These are phyloP conservation scores for Cephaloascus fragrans DNA, from an alignment of 805 yeast genomes.

Conservation along the genomic window DNA sequence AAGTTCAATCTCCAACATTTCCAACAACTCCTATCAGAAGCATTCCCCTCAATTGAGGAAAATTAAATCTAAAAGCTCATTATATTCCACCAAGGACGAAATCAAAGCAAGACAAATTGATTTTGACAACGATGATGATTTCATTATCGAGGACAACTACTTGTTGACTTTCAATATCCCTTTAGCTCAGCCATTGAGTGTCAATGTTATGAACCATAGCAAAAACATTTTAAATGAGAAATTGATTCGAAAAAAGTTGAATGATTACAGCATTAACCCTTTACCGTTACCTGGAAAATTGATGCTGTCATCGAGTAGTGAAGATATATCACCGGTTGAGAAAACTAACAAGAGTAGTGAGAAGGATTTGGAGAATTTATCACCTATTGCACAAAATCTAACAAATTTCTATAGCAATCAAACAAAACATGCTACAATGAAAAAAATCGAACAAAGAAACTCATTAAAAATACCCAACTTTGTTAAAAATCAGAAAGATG, in stretches of 20 bases:
- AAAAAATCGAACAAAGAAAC: slow-evolving; percentile 18
- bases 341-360: neutral
- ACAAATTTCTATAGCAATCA: neutral
- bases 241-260: too few relatives aligned
- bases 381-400: neutral
- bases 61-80: neutral
- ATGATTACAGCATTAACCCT: too few relatives aligned
- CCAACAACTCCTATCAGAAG: neutral
- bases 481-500: slow-evolving; percentile 25
- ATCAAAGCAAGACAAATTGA: slow-evolving; percentile 25
- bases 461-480: slow-evolving; percentile 23
- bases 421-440: slow-evolving; percentile 16
- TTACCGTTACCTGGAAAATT: slow-evolving; percentile 21
- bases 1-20: neutral
- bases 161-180: slow-evolving; percentile 35
- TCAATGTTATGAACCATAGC: too few relatives aligned
- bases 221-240: slow-evolving; percentile 12
- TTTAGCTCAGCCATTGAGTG: slow-evolving; percentile 23
- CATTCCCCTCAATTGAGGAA: neutral
- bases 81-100: slow-evolving; percentile 11
- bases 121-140: slow-evolving; percentile 30
- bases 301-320: slow-evolving; percentile 5
- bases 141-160: slow-evolving; percentile 23
- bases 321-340: neutral
- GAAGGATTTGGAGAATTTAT: neutral